phyloP scores from a whole-genome alignment of 495 filamentous ascomycete species.

The Umbilicaria muhlenbergii region DNA sequence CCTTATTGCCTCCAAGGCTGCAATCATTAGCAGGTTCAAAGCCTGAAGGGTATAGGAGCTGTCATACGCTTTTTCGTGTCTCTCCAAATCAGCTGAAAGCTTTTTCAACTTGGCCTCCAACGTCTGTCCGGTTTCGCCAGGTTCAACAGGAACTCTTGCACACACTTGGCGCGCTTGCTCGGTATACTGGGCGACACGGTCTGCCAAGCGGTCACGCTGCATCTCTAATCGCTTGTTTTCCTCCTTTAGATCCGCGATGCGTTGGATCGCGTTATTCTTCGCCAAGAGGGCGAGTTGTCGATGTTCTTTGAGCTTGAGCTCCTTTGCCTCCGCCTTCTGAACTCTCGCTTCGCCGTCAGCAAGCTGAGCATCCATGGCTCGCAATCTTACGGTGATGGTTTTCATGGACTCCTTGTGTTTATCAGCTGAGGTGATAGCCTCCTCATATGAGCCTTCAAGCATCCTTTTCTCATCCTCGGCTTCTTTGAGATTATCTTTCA shows the following conservation, averaged over 20 bases:
- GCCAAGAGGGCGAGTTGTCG: conserved; percentile 39
- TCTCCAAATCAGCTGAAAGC: conserved; percentile 38
- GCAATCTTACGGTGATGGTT: conserved; percentile 24
- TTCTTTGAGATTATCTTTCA: conserved; percentile 37
- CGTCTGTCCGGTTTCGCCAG: conserved; percentile 45
- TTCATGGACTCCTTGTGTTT: conserved; percentile 28
- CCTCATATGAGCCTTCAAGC: conserved; percentile 32
- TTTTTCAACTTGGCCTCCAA: conserved; percentile 49
- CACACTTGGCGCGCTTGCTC: conserved; percentile 40
- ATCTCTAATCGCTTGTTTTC: conserved; percentile 29
- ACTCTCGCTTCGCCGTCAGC: conserved; percentile 25
- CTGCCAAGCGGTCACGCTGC: conserved; percentile 29
- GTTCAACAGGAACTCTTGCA: conserved; percentile 46
- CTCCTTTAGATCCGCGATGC: conserved; percentile 30
- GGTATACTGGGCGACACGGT: conserved; percentile 36
- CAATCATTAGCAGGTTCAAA: not conserved
- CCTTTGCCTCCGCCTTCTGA: conserved; percentile 42
- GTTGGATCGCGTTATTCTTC: conserved; percentile 48
- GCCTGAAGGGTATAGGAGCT: conserved; percentile 7
- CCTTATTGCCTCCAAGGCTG: conserved; percentile 50
- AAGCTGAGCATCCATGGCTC: conserved; percentile 25
- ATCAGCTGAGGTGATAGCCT: conserved; percentile 35
- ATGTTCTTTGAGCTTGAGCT: conserved; percentile 28
- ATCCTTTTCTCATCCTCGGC: conserved; percentile 31
- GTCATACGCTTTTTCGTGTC: conserved; percentile 32